Base-by-base conservation (phyloP, 2,329 filamentous ascomycete genomes). In the Colletotrichum magnum region DNA sequence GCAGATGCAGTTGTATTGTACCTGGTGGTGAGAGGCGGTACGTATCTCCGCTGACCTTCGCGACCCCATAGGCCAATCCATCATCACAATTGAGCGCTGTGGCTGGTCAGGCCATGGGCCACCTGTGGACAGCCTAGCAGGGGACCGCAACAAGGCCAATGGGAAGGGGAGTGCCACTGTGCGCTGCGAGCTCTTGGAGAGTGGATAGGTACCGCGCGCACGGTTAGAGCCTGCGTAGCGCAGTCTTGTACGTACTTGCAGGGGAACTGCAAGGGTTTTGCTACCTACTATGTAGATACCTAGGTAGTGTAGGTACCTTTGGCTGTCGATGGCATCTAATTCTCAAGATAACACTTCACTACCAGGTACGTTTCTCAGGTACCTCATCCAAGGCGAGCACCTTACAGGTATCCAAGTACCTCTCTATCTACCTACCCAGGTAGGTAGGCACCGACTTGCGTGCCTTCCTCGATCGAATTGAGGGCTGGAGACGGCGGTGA, bases 191-290 rank as follows among this genome's bases (percentile, higher is more conserved):
- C 62, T 51, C 62, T 26, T 7, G 56, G 47, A 16, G 68, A 47
- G 48, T 48, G 16, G 48, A 57, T n/a, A 72, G 58, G 70, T 75
- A 72, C 75, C 75, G 74, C 72, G 72, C 72, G 74, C 75, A 77
- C 75, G 76, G 76, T 75, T 75, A 71, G 64, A 63, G 68, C 58
- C 68, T 53, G 53, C 62, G 56, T 41, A 45, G 56, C 18, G 28
- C 62, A 56, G 56, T 58, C 54, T 50, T 45, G 63, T 53, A 28
- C 43, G 63, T 53, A 28, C 43, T 60, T 61, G 62, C 62, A 69
- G 57, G 62, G 67, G 56, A 21, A 18, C n/a, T 21, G 21, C n/a
- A 21, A 24, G 21, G 47, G 21, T 21, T 36, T 36, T 36, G 32
- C 32, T 36, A 36, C 21, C 21, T 24, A 24, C 21, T 24, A 24